Evolutionary conservation across 257 asterid species (phyloP).

Genomic region (Fraxinus quadrangulata): DNA sequence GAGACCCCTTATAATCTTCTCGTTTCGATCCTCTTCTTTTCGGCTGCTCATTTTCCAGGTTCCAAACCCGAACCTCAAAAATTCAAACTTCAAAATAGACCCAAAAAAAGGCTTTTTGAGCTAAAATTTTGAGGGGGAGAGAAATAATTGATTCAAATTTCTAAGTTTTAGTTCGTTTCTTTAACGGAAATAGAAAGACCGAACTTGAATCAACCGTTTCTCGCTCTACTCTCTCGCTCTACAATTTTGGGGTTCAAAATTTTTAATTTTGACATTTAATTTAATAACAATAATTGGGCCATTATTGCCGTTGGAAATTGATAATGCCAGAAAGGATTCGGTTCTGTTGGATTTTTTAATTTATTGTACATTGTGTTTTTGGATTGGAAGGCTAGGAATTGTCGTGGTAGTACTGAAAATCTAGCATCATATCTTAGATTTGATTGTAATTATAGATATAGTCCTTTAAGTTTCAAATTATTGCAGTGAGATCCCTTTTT

Average conservation of each 20-base stretch:
- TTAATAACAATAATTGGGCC: slow-evolving; percentile 19
- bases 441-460: not conserved
- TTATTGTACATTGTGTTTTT: slow-evolving; percentile 10
- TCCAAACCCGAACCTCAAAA: slow-evolving; percentile 23
- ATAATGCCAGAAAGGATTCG: slow-evolving; percentile 32
- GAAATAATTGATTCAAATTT: slow-evolving; percentile 2
- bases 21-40: slow-evolving; percentile 82
- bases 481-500: slow-evolving; percentile 8
- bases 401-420: slow-evolving; percentile 25
- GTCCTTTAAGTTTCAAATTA: not conserved
- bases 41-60: slow-evolving; percentile 62
- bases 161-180: slow-evolving; percentile 24
- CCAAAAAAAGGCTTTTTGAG: not conserved
- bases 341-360: not conserved
- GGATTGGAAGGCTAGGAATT: slow-evolving; percentile 23
- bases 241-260: slow-evolving; percentile 22
- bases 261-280: slow-evolving; percentile 12
- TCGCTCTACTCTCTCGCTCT: slow-evolving; percentile 28
- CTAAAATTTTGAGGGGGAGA: slow-evolving; percentile 21
- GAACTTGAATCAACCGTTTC: slow-evolving; percentile 34
- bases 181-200: slow-evolving; percentile 28
- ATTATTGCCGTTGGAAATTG: slow-evolving; percentile 43
- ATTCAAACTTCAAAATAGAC: not conserved
- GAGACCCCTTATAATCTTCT: slow-evolving; percentile 91
- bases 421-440: not conserved